phyloP scores from a whole-genome alignment of 2,329 filamentous ascomycete species.

The Aspergillus fumigatiaffinis region DNA sequence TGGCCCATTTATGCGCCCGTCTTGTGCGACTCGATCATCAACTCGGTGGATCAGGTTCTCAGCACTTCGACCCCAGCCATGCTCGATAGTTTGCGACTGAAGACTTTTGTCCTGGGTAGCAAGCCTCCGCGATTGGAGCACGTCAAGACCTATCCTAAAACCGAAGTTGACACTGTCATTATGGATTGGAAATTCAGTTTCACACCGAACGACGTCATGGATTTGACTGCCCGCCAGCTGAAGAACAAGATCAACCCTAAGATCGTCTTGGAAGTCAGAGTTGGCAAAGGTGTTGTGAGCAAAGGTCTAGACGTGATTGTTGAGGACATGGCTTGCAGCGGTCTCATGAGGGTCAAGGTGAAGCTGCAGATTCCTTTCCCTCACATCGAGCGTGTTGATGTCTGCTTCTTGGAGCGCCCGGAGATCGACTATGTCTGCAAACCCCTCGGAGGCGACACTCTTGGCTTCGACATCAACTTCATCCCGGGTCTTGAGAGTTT shows the following conservation, averaged over 20 bases:
- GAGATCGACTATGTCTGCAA: constrained; percentile 97
- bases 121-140: constrained; percentile 96
- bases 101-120: constrained; percentile 87
- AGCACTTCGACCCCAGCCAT: constrained; percentile 89
- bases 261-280: constrained; percentile 86
- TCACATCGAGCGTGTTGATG: constrained; percentile 89
- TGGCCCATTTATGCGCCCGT: constrained; percentile 99
- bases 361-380: constrained; percentile 96
- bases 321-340: constrained; percentile 94
- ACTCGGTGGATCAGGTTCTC: constrained; percentile 90
- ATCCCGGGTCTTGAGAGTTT: constrained; percentile 91
- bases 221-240: constrained; percentile 84
- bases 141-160: constrained; percentile 96
- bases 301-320: constrained; percentile 97
- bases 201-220: constrained; percentile 87
- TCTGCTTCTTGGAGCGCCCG: constrained; percentile 87
- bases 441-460: constrained; percentile 87
- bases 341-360: constrained; percentile 93
- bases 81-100: constrained; percentile 87
- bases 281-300: constrained; percentile 95
- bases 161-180: constrained; percentile 88
- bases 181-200: constrained; percentile 99
- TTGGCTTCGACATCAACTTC: constrained; percentile 99
- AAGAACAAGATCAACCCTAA: constrained; percentile 98
- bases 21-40: constrained; percentile 85